Evolutionary conservation across 306 rosid genomes (phyloP), one percentile per base, ranked within the genome.

Genomic region (Malus orientalis): DNA sequence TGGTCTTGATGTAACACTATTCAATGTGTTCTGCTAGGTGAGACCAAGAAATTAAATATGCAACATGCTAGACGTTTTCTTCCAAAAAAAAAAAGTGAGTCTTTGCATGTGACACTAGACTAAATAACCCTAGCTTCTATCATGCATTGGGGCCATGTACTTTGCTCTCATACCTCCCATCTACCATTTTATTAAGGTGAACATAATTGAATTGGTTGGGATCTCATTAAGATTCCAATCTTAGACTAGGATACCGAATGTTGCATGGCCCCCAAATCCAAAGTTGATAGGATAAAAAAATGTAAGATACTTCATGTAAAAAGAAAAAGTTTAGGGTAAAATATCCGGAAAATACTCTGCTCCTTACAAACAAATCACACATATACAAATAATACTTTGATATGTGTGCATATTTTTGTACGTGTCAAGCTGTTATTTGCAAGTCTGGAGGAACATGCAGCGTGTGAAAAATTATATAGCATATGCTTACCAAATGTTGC

Each of bases 401-500:
- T 0, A 14, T 51, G 3, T 51, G 0, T 51, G 7, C 3, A 0
- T 2, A 51, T 51, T 15, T 51, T 16, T 2, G 1, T 18, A 51
- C 5, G 20, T 51, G 8, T 5, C 0, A 51, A 0, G 0, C 1
- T 51, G 20, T 16, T 0, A 15, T 15, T 49, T 51, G 55, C 8
- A 4, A 0, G 8, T 49, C 0, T 4, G 1, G 0, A 49, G 7
- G 1, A 49, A 49, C 0, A 0, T 0, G 3, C 8, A 1, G 54
- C 0, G 54, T 15, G 6, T 1, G 3, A 6, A 11, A 14, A 14
- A 58, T 55, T 23, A 49, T 49, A 14, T 22, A 45, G 5, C 9
- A 33, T 25, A 44, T 19, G 45, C 79, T 82, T 84, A 92, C 98
- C 97, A 47, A 95, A 95, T 22, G 99, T 95, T 15, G 99, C 90